Evolutionary conservation across 2,329 filamentous ascomycete species (phyloP).

Genomic region (Fusarium equiseti): DNA sequence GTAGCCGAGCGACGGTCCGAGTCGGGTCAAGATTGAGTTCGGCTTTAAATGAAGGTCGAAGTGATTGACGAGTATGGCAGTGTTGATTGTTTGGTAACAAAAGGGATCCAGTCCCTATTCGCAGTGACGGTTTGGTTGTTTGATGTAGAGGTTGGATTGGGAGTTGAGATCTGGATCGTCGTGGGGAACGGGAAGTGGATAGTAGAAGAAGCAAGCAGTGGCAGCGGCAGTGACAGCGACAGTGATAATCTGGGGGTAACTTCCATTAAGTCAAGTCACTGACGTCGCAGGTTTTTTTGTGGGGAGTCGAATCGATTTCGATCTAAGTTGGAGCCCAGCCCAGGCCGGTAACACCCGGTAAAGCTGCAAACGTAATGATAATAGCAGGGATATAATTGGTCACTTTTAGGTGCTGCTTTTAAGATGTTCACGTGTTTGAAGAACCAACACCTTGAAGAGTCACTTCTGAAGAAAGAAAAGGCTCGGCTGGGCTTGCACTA

Average conservation of each 20-base stretch:
- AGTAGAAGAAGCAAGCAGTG: conserved; percentile 10
- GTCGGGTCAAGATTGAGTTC: conserved; percentile 8
- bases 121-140: neutral
- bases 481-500: conserved; percentile 35
- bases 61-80: neutral
- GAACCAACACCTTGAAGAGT: neutral
- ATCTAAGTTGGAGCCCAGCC: neutral
- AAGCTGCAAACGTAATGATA: conserved; percentile 41
- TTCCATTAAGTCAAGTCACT: conserved; percentile 22
- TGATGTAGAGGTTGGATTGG: conserved; percentile 7
- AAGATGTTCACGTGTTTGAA: conserved; percentile 18
- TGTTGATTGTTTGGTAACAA: conserved; percentile 5
- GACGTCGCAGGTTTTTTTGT: conserved; percentile 41
- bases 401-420: conserved; percentile 32
- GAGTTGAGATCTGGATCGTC: neutral
- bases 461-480: neutral
- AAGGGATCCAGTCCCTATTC: conserved; percentile 2
- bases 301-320: conserved; percentile 12
- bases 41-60: neutral
- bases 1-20: conserved; percentile 31
- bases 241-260: conserved; percentile 25
- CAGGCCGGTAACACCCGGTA: conserved; percentile 44
- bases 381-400: conserved; percentile 55
- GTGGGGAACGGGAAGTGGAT: conserved; percentile 6
- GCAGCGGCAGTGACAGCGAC: conserved; percentile 4